phyloP scores from a whole-genome alignment of 768 basidiomycete genomes.

The Pleurotus cornucopiae region DNA sequence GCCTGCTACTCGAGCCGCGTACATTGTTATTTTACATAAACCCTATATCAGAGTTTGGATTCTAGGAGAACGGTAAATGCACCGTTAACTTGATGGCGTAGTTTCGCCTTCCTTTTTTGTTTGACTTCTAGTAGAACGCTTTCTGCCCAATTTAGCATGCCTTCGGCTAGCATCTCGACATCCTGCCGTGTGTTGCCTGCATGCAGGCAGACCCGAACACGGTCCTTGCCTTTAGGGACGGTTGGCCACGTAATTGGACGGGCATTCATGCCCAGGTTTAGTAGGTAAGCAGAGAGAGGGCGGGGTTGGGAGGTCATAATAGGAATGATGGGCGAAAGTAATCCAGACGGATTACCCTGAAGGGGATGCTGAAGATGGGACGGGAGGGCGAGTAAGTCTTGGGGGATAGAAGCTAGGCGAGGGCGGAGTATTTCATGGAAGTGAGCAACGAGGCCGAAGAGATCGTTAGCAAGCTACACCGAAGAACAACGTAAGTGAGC shows the following conservation, averaged over 20 bases:
- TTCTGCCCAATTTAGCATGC: slow-evolving; percentile 45
- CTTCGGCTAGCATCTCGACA: slow-evolving; percentile 51
- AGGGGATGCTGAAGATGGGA: slow-evolving; percentile 19
- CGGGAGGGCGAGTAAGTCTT: slow-evolving; percentile 33
- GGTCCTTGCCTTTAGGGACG: slow-evolving; percentile 80
- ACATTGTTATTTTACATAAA: not conserved
- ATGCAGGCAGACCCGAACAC: slow-evolving; percentile 87
- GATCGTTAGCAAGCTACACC: slow-evolving; percentile 26
- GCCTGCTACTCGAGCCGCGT: no score
- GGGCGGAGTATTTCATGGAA: slow-evolving; percentile 29
- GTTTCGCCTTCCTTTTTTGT: slow-evolving; percentile 1
- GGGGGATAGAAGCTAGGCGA: slow-evolving; percentile 27
- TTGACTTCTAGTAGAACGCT: slow-evolving; percentile 24
- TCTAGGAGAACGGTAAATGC: slow-evolving; percentile 4
- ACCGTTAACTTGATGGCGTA: slow-evolving; percentile 1
- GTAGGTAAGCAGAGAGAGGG: slow-evolving; percentile 67
- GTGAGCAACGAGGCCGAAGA: slow-evolving; percentile 43
- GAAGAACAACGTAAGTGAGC: not conserved
- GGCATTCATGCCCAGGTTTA: slow-evolving; percentile 52
- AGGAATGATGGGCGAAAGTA: slow-evolving; percentile 77
- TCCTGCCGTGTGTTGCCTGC: slow-evolving; percentile 67
- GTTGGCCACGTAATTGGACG: slow-evolving; percentile 85
- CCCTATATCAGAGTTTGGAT: not conserved
- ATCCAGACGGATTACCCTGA: slow-evolving; percentile 5
- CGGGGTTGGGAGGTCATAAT: slow-evolving; percentile 76